Conservation (phyloP, 352 stramenopile genomes). For the Globisporangium lucens region DNA sequence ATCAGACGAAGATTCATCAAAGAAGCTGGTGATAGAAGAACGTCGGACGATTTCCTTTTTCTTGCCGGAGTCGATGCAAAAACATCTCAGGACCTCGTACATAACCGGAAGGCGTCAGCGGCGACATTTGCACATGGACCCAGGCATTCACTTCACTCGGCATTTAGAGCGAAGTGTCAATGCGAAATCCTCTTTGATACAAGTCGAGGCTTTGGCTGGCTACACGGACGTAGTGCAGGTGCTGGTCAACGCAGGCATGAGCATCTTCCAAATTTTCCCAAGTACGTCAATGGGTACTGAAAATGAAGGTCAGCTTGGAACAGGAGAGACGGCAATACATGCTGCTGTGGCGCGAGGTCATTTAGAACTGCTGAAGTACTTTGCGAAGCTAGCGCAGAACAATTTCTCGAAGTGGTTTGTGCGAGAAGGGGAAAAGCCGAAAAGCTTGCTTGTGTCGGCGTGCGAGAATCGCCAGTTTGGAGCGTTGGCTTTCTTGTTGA, state of each 20-base stretch:
- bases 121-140: not conserved
- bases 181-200: conserved; percentile 31
- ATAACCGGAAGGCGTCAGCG: conserved; percentile 1
- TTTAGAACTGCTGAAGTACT: conserved; percentile 37
- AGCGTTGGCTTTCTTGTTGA: conserved; percentile 44
- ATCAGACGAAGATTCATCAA: not conserved
- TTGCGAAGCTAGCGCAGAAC: conserved; percentile 38
- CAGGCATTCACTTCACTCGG: conserved; percentile 31
- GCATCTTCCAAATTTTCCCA: conserved; percentile 24
- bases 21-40: not conserved
- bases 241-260: conserved; percentile 47
- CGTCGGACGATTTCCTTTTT: conserved; percentile 9
- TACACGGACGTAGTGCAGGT: conserved; percentile 28
- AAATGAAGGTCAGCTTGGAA: conserved; percentile 6
- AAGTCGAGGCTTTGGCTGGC: conserved; percentile 36
- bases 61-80: conserved; percentile 25
- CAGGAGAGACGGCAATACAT: conserved; percentile 44
- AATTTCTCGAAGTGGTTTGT: conserved; percentile 45
- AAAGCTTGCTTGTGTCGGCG: conserved; percentile 45
- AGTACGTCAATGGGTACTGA: not conserved
- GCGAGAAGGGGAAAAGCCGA: conserved; percentile 30
- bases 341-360: conserved; percentile 46
- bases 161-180: conserved; percentile 52
- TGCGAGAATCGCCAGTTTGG: conserved; percentile 32
- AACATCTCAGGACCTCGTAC: conserved; percentile 18